A percentile compares a stretch with the other conserved stretches of the same genome.
Evolutionary conservation across 305 asterid species (phyloP).

Genomic region (Fraxinus xanthoxyloides): DNA sequence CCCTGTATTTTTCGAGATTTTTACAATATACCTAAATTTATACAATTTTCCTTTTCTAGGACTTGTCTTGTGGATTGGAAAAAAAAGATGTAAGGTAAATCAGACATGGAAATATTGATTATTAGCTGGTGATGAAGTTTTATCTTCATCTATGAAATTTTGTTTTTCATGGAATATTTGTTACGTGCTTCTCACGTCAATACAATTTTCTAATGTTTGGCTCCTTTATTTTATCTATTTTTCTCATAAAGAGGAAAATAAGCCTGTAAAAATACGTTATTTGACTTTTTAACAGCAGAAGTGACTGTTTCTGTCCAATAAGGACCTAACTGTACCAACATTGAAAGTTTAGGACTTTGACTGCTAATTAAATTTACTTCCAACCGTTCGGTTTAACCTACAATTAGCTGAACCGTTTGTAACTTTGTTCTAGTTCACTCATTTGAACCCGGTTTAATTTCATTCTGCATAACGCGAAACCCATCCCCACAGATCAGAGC

Average conservation of each 20-base stretch:
- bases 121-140: neutral
- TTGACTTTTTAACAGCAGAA: neutral
- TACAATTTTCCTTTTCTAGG: neutral
- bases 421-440: neutral
- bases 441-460: neutral
- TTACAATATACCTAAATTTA: neutral
- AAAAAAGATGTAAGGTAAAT: neutral
- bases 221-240: neutral
- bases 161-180: neutral
- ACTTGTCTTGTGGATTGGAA: neutral
- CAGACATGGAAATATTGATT: neutral
- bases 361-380: neutral
- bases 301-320: neutral
- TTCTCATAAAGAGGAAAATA: neutral
- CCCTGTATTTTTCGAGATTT: neutral
- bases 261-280: neutral
- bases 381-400: neutral
- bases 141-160: neutral
- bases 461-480: neutral
- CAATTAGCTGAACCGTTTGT: neutral
- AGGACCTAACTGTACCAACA: neutral
- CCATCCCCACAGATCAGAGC: neutral
- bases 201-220: neutral
- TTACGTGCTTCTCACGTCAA: neutral
- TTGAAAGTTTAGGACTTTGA: neutral